These are phyloP conservation scores for Hyphodiscus hymeniophilus DNA, from an alignment of 495 filamentous ascomycete species.

Conservation along the genomic window DNA sequence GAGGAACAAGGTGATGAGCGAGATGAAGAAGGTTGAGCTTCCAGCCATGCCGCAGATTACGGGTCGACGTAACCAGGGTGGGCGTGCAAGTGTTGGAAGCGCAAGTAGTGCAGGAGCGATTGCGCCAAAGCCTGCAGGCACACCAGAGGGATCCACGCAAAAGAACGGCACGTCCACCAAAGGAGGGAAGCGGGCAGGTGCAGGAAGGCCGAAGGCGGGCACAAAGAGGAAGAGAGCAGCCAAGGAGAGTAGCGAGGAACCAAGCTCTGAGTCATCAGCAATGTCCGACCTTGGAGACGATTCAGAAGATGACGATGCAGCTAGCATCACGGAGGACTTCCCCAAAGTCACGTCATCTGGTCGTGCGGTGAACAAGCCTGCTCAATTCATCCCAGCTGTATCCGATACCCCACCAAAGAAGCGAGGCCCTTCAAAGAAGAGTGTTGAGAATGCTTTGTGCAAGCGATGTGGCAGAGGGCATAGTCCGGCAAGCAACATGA, in stretches of 20 bases:
- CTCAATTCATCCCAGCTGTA: constrained; percentile 55
- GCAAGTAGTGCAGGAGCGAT: constrained; percentile 8
- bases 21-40: constrained; percentile 40
- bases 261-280: constrained; percentile 27
- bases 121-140: constrained; percentile 1
- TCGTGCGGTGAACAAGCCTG: constrained; percentile 67
- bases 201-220: constrained; percentile 13
- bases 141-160: neutral
- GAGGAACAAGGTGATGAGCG: constrained; percentile 36
- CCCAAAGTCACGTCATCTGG: constrained; percentile 76
- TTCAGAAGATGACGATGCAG: constrained; percentile 39
- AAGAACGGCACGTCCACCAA: constrained; percentile 10
- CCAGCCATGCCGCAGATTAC: constrained; percentile 12
- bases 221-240: constrained; percentile 43
- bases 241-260: constrained; percentile 17
- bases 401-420: constrained; percentile 30
- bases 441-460: constrained; percentile 51
- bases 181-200: constrained; percentile 7
- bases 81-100: constrained; percentile 2
- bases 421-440: constrained; percentile 40
- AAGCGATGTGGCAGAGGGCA: constrained; percentile 71
- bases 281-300: constrained; percentile 34
- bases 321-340: constrained; percentile 38
- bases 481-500: constrained; percentile 68
- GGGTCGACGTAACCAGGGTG: neutral